A percentile compares a stretch with the other conserved stretches of the same genome.
These are phyloP conservation scores for Aspergillus biplanus DNA, from an alignment of 495 filamentous ascomycete genomes.

Conservation along the genomic window DNA sequence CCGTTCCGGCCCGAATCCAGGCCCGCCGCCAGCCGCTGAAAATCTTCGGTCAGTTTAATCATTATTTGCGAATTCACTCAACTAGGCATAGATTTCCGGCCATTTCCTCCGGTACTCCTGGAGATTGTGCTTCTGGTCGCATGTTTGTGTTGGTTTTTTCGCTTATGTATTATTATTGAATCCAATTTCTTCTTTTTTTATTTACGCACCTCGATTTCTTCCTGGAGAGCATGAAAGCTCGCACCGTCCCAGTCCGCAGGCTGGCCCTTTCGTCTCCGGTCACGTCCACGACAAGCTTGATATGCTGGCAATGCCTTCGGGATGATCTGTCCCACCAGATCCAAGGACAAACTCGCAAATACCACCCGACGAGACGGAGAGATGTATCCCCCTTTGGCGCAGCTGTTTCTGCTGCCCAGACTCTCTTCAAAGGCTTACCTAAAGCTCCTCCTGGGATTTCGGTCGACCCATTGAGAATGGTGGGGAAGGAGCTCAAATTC, in stretches of 20 bases:
- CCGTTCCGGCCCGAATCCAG: conserved; percentile 32
- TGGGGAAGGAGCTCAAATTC: conserved; percentile 95
- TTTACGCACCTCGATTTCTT: conserved; percentile 1
- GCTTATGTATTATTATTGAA: conserved; percentile 1
- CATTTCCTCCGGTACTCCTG: neutral
- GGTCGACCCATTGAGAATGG: conserved; percentile 76
- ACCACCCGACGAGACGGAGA: conserved; percentile 46
- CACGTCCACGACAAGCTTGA: conserved; percentile 33
- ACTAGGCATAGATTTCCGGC: conserved; percentile 1
- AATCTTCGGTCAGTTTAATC: conserved; percentile 13
- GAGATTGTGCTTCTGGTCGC: neutral
- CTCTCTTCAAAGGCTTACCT: conserved; percentile 73
- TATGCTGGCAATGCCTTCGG: conserved; percentile 52
- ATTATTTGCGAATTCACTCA: conserved; percentile 13
- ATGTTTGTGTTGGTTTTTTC: neutral
- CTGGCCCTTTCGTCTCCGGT: conserved; percentile 43
- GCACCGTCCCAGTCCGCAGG: conserved; percentile 42
- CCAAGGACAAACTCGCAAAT: conserved; percentile 44
- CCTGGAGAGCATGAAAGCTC: conserved; percentile 47
- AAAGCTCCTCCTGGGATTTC: conserved; percentile 62
- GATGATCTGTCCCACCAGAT: conserved; percentile 40
- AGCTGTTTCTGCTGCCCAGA: conserved; percentile 77
- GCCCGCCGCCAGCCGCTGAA: conserved; percentile 20
- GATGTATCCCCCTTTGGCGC: conserved; percentile 61
- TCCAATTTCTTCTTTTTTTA: conserved; percentile 4